Conservation (phyloP, 2,329 filamentous ascomycete species). For the Onygena corvina region DNA sequence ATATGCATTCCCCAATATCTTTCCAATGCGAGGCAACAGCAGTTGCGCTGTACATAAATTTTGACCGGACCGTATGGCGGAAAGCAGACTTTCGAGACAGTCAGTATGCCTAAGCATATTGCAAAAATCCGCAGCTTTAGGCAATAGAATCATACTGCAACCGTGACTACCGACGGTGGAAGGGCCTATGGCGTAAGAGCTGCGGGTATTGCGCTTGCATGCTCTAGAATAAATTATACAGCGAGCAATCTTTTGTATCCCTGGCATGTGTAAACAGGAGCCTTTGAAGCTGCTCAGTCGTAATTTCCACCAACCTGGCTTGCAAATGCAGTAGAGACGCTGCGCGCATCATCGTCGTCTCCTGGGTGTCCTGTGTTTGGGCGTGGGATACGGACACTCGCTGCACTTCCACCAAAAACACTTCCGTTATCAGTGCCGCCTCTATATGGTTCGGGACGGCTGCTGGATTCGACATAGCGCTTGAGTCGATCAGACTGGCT, state of each 20-base stretch:
- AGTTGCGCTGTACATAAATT: background rate
- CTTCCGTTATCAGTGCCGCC: slow-evolving; percentile 47
- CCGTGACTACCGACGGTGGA: background rate
- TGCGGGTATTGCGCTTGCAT: background rate
- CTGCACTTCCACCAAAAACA: slow-evolving; percentile 52
- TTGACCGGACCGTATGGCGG: background rate
- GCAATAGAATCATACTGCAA: slow-evolving; percentile 5
- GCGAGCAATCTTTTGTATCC: slow-evolving; percentile 4
- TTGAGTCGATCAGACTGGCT: slow-evolving; percentile 85
- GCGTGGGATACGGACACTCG: slow-evolving; percentile 38
- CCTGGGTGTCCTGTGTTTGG: slow-evolving; percentile 31
- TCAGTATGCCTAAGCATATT: background rate
- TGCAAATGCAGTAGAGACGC: slow-evolving; percentile 90
- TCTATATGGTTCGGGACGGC: slow-evolving; percentile 48
- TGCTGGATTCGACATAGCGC: slow-evolving; percentile 81
- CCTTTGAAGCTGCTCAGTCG: slow-evolving; percentile 37
- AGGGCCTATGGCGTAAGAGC: slow-evolving; percentile 4
- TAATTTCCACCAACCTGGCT: slow-evolving; percentile 71
- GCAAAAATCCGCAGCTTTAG: slow-evolving; percentile 5
- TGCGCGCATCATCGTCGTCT: slow-evolving; percentile 86
- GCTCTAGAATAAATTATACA: slow-evolving; percentile 1
- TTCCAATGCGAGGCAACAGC: slow-evolving; percentile 6
- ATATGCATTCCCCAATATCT: background rate
- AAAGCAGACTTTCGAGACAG: background rate
- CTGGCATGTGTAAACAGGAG: slow-evolving; percentile 2